phyloP scores from a whole-genome alignment of 1,139 yeast species.

The Scheffersomyces quercinus region DNA sequence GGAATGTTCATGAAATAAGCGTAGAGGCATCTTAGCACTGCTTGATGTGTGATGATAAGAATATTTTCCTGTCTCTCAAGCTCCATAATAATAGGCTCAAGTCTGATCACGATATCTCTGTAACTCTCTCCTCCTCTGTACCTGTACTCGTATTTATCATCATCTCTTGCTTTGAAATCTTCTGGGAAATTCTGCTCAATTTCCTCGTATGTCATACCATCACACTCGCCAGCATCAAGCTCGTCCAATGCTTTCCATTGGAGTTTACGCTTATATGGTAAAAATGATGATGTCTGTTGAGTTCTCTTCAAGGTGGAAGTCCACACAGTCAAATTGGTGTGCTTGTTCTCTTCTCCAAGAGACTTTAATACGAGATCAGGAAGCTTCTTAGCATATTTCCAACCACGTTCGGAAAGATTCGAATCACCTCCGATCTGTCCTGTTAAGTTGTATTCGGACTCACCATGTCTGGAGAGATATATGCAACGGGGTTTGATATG shows the following conservation, averaged over 20 bases:
- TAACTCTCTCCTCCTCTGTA: constrained; percentile 97
- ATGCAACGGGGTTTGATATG: constrained; percentile 90
- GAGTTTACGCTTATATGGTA: constrained; percentile 75
- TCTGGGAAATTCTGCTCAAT: constrained; percentile 81
- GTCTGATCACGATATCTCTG: constrained; percentile 88
- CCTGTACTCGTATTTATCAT: constrained; percentile 91
- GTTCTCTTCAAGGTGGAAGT: constrained; percentile 91
- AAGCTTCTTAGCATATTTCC: constrained; percentile 77
- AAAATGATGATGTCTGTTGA: constrained; percentile 83
- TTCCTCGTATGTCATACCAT: constrained; percentile 89
- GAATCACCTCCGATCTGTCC: constrained; percentile 98
- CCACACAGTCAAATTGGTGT: constrained; percentile 85
- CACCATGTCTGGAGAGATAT: constrained; percentile 96
- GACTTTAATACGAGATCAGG: constrained; percentile 77
- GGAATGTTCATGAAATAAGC: constrained; percentile 99
- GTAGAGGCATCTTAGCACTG: constrained; percentile 91
- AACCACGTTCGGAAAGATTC: constrained; percentile 79
- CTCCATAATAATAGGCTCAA: constrained; percentile 98
- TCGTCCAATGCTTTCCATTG: constrained; percentile 98
- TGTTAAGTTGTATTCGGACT: constrained; percentile 84
- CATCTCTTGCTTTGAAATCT: constrained; percentile 94
- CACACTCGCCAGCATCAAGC: constrained; percentile 97
- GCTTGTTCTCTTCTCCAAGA: constrained; percentile 64
- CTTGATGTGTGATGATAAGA: constrained; percentile 95
- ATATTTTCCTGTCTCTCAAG: constrained; percentile 95